Base-by-base conservation (phyloP, 1,284 basidiomycete genomes). In the Termitomyces sp. region DNA sequence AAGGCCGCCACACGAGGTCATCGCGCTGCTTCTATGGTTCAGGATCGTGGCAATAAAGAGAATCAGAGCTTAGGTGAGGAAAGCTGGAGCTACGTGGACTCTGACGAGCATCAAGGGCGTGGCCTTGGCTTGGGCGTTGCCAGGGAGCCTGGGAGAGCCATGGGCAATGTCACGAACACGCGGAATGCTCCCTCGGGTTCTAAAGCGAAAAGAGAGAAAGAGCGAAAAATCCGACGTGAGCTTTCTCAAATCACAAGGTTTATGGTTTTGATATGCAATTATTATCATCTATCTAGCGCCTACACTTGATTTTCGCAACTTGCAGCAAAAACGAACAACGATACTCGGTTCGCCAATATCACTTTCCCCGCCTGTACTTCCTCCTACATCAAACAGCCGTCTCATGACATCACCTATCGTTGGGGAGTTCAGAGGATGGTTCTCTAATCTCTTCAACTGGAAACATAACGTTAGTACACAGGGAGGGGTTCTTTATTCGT, bases 381-480 rank as follows among this genome's bases (percentile, higher is more conserved):
- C 50, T 15, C 54, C 52, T 7, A 45, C 52, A 4, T 57, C 63
- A 33, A 60, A 62, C 44, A 67, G 62, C 54, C 65, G 69, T 47
- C 59, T 72, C 40, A 52, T 76, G 45, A 67, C 72, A 10, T 76
- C 75, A 43, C 75, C 76, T 53, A 78, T 79, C n/a, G 83, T 87
- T n/a, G 83, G 85, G 57, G 86, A 90, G 66, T 83, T 90, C 69
- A 88, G 87, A 64, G 88, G 87, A 41, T 90, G 88, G 88, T 88
- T 90, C 66, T 87, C 87, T 7, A 89, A 84, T 61, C 72, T 90
- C 34, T 90, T 90, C 73, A 84, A 80, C 66, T 89, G 86, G 86
- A 84, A 82, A 60, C 73, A 74, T 33, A 79, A 87, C 30, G 31
- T 61, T 26, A 62, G 57, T 33, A 61, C 56, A 21, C 68, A 67